phyloP scores from a whole-genome alignment of 108 stramenopile genomes.

The Fistulifera solaris region DNA sequence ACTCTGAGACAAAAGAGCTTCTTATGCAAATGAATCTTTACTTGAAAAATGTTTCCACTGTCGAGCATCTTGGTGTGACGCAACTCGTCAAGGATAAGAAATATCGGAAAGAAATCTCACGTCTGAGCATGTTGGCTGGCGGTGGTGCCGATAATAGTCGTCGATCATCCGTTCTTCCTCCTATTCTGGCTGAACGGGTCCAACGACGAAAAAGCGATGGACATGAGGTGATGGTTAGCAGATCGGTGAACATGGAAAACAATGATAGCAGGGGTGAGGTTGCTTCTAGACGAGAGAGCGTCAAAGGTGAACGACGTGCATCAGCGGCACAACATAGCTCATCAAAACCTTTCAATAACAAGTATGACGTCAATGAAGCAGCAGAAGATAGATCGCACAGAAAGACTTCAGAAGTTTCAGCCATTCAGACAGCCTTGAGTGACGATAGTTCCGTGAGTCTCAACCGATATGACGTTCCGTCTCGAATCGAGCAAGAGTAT shows the following conservation, averaged over 20 bases:
- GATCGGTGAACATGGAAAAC: not conserved
- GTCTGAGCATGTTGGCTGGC: not conserved
- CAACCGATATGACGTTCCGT: not conserved
- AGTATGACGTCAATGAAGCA: not conserved
- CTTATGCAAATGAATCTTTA: slow-evolving; percentile 29
- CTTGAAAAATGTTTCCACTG: slow-evolving; percentile 17
- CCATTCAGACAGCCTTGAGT: not conserved
- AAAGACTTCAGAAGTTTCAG: not conserved
- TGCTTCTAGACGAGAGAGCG: not conserved
- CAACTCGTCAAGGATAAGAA: slow-evolving; percentile 36
- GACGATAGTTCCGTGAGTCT: not conserved
- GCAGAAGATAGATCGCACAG: not conserved
- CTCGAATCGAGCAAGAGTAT: not conserved
- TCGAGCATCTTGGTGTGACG: slow-evolving; percentile 23
- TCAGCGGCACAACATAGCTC: no score
- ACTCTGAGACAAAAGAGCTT: slow-evolving; percentile 27
- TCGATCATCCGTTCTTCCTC: not conserved
- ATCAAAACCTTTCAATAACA: not conserved
- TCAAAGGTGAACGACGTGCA: no score
- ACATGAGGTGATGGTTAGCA: not conserved
- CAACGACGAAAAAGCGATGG: not conserved
- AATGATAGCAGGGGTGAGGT: not conserved
- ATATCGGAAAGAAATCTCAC: slow-evolving; percentile 4
- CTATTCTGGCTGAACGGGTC: not conserved
- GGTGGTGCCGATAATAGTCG: not conserved